Evolutionary conservation across 768 basidiomycete genomes (phyloP), one percentile per base, ranked within the genome.

Genomic region (Lyophyllum shimeji): DNA sequence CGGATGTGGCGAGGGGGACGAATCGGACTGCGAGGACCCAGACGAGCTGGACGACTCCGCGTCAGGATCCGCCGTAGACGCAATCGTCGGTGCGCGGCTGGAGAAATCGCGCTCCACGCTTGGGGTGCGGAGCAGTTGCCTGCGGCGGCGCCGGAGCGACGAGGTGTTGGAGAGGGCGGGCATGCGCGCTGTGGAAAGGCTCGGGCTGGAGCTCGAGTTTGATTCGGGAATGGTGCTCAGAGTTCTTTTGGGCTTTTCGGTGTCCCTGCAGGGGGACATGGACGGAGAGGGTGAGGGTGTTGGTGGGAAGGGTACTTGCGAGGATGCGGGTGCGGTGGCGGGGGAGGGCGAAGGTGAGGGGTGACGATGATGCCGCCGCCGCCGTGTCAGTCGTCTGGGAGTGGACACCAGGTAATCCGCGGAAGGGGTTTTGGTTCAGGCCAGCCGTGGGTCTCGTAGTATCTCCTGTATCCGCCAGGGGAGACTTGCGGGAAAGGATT

Each of bases 381-480:
- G 55, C 63, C 9, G 56, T 17, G 34, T 40, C 9, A n/a, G 39
- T 5, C n/a, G 39, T 40, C 39, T 40, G 39, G 39, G 39, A n/a
- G 39, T 2, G 15, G 39, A 40, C n/a, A 40, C 39, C 46, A 25
- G 27, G 21, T n/a, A 34, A 13, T 12, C 40, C 17, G 34, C 31
- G 50, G 57, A 1, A 50, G 42, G 27, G 29, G 50, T 52, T 54
- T 62, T 12, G 54, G 61, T 24, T 57, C 46, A 2, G 62, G 59
- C 45, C 60, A 43, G 24, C 63, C 60, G 51, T 64, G 62, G 13
- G 57, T 58, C 43, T 63, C 61, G 59, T 78, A 79, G 55, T 75
- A 79, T 56, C 65, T 67, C 21, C 60, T 71, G 63, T 79, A 79
- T n/a, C 76, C 76, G 17, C 77, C 77, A 21, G 65, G 62, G 2